Evolutionary conservation across 1,284 basidiomycete genomes (phyloP).

Genomic region (Vanrija humicola): DNA sequence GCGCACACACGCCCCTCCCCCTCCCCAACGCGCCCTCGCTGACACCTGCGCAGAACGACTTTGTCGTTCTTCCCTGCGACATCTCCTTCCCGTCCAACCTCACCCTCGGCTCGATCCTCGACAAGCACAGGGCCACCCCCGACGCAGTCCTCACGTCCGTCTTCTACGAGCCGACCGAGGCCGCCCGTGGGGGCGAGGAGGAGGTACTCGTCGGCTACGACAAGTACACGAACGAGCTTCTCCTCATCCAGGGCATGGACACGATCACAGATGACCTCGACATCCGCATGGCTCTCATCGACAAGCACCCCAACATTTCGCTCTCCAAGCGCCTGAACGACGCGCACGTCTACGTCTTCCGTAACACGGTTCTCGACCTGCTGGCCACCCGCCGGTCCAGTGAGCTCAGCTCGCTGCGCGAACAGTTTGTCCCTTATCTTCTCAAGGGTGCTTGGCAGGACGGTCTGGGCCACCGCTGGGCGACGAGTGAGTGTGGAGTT

Average conservation of each 20-base stretch:
- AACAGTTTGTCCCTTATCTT: slow-evolving; percentile 85
- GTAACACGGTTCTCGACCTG: slow-evolving; percentile 66
- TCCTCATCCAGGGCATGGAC: slow-evolving; percentile 65
- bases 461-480: slow-evolving; percentile 39
- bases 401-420: slow-evolving; percentile 70
- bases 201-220: slow-evolving; percentile 42
- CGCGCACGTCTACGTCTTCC: slow-evolving; percentile 85
- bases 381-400: slow-evolving; percentile 59
- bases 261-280: slow-evolving; percentile 66
- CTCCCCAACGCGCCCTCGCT: background rate
- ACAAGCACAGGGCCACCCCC: slow-evolving; percentile 75
- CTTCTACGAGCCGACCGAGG: slow-evolving; percentile 61
- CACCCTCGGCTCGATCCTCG: slow-evolving; percentile 65
- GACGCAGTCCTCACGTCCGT: slow-evolving; percentile 69
- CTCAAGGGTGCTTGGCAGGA: slow-evolving; percentile 71
- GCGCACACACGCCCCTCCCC: too few relatives aligned
- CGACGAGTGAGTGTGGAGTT: slow-evolving; percentile 29
- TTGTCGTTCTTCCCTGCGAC: slow-evolving; percentile 87
- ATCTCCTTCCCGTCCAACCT: slow-evolving; percentile 72
- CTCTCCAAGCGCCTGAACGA: slow-evolving; percentile 71
- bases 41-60: slow-evolving; percentile 57
- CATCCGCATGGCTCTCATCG: slow-evolving; percentile 65
- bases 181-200: slow-evolving; percentile 50
- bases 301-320: slow-evolving; percentile 64
- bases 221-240: slow-evolving; percentile 58